Evolutionary conservation across 306 rosid species (phyloP), one percentile per base, ranked within the genome.

Genomic region (Gastrolobium villosum): DNA sequence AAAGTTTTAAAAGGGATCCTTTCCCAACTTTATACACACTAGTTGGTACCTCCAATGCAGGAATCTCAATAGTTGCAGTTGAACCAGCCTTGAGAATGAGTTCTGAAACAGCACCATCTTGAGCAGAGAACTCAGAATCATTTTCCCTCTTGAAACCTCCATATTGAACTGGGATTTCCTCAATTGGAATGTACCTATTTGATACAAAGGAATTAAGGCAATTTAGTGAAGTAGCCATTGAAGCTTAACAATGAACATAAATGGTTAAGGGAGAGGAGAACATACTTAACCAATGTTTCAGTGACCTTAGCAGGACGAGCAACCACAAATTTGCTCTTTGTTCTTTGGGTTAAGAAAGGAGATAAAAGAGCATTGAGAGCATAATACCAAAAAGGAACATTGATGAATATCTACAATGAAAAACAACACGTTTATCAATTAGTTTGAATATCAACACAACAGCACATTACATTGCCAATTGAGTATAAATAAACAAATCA

Each of bases 361-460:
- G 84, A 85, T 15, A 85, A 44, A 13, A 87, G 84, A 2, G 88
- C 87, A 73, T 65, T 84, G 10, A 87, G 67, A 59, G 91, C 91
- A 75, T 87, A 87, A 52, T 75, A 85, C 91, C 91, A 87, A 70
- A 85, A 87, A 40, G 91, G 91, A 57, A 79, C 91, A 79, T 87
- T 87, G 82, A 87, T 87, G 82, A 87, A 84, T 56, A 87, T 78
- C 91, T 87, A 35, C 72, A 85, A 68, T 5, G 65, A 72, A 75
- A 67, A 41, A 75, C 34, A 63, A 3, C 66, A 68, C 65, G 41
- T 35, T 26, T 4, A 9, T 77, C 81, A 76, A 52, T 59, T 9
- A 46, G 67, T 14, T 28, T 30, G 35, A 49, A 36, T 6, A 56
- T 5, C 49, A 64, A 76, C 59, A 62, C 20, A 65, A 50, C 39